Evolutionary conservation across 805 yeast genomes (phyloP).

Genomic region (Brettanomyces nanus): DNA sequence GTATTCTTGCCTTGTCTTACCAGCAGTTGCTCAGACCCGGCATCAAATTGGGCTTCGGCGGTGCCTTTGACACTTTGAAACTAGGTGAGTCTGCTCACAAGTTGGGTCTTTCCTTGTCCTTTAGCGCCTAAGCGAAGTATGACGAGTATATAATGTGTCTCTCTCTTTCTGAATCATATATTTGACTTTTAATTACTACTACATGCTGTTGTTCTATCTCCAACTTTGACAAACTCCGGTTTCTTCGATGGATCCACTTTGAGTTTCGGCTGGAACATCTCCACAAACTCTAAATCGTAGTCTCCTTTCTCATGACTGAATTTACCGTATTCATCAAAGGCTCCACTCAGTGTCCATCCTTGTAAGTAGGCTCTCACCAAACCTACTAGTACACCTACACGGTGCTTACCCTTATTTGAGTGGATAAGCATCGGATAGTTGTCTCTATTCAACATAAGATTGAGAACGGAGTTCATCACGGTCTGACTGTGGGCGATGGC

Average conservation of each 20-base stretch:
- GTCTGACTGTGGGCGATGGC: conserved; percentile 52
- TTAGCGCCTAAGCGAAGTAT: conserved; percentile 72
- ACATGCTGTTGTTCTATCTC: too few species aligned
- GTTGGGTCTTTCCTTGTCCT: conserved; percentile 90
- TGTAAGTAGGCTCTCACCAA: conserved; percentile 76
- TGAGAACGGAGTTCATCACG: conserved; percentile 48
- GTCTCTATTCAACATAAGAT: conserved; percentile 47
- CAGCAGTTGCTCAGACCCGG: conserved; percentile 94
- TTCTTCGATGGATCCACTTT: conserved; percentile 36
- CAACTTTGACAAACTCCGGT: conserved; percentile 54
- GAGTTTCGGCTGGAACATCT: conserved; percentile 63
- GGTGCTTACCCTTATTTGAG: conserved; percentile 94
- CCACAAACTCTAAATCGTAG: conserved; percentile 84
- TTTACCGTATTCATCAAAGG: conserved; percentile 87
- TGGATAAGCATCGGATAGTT: conserved; percentile 87
- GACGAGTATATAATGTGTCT: too few species aligned
- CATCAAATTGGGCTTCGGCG: conserved; percentile 94
- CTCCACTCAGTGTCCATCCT: conserved; percentile 90
- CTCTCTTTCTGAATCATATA: too few species aligned
- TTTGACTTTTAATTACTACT: too few species aligned
- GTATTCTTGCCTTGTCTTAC: conserved; percentile 89
- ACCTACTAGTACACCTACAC: conserved; percentile 93
- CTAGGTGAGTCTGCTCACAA: conserved; percentile 96
- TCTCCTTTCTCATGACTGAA: conserved; percentile 94
- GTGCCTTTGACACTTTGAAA: conserved; percentile 92